Percentiles rank a stretch among this genome's conserved stretches.
These are phyloP conservation scores for Kwoniella mangroviensis DNA, from an alignment of 768 basidiomycete genomes.

Conservation along the genomic window DNA sequence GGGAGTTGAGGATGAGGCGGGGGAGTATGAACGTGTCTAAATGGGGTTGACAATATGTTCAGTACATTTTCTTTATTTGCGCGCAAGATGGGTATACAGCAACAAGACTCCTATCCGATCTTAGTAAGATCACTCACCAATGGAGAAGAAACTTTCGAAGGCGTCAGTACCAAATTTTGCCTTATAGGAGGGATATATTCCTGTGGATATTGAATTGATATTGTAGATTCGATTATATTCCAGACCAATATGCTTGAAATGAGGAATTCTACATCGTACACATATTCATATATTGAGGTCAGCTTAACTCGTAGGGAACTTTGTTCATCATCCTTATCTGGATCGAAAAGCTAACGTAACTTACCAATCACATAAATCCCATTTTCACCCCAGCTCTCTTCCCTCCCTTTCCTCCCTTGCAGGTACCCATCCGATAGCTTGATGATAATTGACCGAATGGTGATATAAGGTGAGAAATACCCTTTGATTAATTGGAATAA, in stretches of 20 bases:
- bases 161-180: conserved; percentile 31
- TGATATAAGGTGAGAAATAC: conserved; percentile 41
- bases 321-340: neutral
- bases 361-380: conserved; percentile 27
- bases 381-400: conserved; percentile 21
- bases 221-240: conserved; percentile 36
- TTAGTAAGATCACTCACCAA: conserved; percentile 25
- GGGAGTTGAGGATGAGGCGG: conserved; percentile 3
- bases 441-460: conserved; percentile 29
- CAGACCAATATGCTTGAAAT: conserved; percentile 24
- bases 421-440: conserved; percentile 28
- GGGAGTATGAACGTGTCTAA: conserved; percentile 29
- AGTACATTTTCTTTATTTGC: neutral
- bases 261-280: conserved; percentile 24
- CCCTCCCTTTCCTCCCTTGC: conserved; percentile 19
- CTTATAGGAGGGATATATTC: conserved; percentile 7
- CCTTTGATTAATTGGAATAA: conserved; percentile 22
- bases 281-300: neutral
- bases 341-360: conserved; percentile 1
- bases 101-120: neutral
- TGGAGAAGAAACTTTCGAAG: conserved; percentile 39
- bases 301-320: no score
- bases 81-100: no score
- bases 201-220: conserved; percentile 30
- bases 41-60: neutral